Evolutionary conservation across 163 green algal genomes (phyloP).

Genomic region (Volvox carteri): DNA sequence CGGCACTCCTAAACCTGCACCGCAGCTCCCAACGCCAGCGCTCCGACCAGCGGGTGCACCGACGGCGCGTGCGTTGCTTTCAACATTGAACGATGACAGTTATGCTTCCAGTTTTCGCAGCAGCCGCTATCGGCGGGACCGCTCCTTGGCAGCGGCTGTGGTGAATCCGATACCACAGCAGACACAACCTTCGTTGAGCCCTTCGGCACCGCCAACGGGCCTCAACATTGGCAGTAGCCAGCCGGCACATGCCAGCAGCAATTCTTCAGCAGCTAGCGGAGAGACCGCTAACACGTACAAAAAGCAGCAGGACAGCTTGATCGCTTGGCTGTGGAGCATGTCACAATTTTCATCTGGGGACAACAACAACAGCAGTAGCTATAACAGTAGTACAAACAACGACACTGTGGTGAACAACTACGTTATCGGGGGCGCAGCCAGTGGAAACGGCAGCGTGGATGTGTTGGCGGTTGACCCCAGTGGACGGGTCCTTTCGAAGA

Average conservation of each 20-base stretch:
- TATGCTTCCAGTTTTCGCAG: too few relatives aligned
- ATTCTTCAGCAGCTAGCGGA: too few relatives aligned
- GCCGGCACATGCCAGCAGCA: not conserved
- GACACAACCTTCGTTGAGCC: not conserved
- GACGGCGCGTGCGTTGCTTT: not conserved
- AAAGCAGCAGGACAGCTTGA: too few relatives aligned
- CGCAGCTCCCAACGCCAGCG: not conserved
- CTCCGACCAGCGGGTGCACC: not conserved
- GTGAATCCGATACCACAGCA: not conserved
- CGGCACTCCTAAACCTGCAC: not conserved
- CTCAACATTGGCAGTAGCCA: not conserved
- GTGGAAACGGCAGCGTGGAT: not conserved
- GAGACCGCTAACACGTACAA: too few relatives aligned
- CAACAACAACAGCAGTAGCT: not conserved
- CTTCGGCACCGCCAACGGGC: not conserved
- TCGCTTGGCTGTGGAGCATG: not conserved
- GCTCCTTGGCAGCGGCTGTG: not conserved
- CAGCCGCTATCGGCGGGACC: not conserved
- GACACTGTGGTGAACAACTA: not conserved
- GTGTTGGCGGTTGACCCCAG: not conserved
- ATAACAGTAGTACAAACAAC: not conserved
- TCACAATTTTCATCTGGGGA: not conserved
- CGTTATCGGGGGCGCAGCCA: not conserved
- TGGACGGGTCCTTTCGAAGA: not conserved
- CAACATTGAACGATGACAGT: not conserved